phyloP scores from a whole-genome alignment of 495 filamentous ascomycete genomes.

The Amorphotheca resinae region DNA sequence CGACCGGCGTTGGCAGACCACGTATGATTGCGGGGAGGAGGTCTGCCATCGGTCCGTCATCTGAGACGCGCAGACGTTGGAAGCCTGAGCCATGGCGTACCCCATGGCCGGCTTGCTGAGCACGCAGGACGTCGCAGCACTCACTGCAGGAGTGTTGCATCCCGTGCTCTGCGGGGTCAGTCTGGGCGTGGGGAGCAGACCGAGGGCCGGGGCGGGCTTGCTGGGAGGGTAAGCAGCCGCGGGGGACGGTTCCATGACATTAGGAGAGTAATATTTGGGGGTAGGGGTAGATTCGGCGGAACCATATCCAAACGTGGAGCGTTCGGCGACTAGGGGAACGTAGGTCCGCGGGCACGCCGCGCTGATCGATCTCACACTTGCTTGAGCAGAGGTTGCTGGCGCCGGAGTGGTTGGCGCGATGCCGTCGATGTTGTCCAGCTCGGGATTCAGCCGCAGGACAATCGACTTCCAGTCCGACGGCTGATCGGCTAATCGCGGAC shows the following conservation, averaged over 20 bases:
- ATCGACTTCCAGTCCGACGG: slow-evolving; percentile 59
- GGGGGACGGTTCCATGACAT: slow-evolving; percentile 49
- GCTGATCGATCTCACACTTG: slow-evolving; percentile 16
- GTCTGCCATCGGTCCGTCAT: slow-evolving; percentile 45
- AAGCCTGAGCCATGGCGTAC: slow-evolving; percentile 66
- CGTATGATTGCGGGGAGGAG: slow-evolving; percentile 38
- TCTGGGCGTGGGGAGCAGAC: slow-evolving; percentile 64
- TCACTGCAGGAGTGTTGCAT: slow-evolving; percentile 84
- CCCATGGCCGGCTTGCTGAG: slow-evolving; percentile 50
- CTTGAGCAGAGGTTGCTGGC: slow-evolving; percentile 15
- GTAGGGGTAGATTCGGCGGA: slow-evolving; percentile 35
- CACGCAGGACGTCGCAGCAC: slow-evolving; percentile 47
- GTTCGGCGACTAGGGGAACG: slow-evolving; percentile 18
- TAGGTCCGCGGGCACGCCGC: slow-evolving; percentile 19
- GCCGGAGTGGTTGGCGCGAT: slow-evolving; percentile 20
- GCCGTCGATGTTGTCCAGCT: slow-evolving; percentile 51
- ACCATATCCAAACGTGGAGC: slow-evolving; percentile 21
- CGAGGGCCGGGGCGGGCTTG: slow-evolving; percentile 39
- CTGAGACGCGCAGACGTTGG: slow-evolving; percentile 47
- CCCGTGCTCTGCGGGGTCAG: slow-evolving; percentile 65
- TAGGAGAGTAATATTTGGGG: slow-evolving; percentile 33
- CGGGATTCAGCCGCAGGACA: slow-evolving; percentile 66
- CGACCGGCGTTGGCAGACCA: slow-evolving; percentile 54
- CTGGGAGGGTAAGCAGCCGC: slow-evolving; percentile 37
- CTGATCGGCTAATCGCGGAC: slow-evolving; percentile 28